Conservation (phyloP, 2,329 filamentous ascomycete species). For the Cercospora sp. region DNA sequence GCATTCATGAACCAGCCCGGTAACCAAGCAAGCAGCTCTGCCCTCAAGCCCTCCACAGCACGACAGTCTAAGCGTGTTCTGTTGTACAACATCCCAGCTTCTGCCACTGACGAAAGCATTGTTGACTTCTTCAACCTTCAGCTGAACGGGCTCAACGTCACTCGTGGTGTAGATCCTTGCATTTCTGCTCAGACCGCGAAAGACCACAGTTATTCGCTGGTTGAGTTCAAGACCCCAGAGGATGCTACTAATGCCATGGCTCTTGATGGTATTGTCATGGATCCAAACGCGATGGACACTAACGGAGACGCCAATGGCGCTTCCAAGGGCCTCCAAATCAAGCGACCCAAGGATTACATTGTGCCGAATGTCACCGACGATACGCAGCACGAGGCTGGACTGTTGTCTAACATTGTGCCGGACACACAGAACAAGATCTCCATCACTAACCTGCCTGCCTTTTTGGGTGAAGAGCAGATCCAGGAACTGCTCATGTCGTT, state of each 20-base stretch:
- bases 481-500: slow-evolving; percentile 87
- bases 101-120: slow-evolving; percentile 72
- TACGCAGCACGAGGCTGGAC: slow-evolving; percentile 70
- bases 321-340: slow-evolving; percentile 67
- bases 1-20: slow-evolving; percentile 92
- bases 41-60: slow-evolving; percentile 88
- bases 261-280: slow-evolving; percentile 85
- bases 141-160: slow-evolving; percentile 92
- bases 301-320: slow-evolving; percentile 58
- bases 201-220: slow-evolving; percentile 76
- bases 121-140: slow-evolving; percentile 92
- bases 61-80: slow-evolving; percentile 92
- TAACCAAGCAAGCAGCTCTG: slow-evolving; percentile 68
- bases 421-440: slow-evolving; percentile 96
- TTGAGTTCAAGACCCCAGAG: slow-evolving; percentile 84
- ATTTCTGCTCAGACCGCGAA: slow-evolving; percentile 77
- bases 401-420: slow-evolving; percentile 76
- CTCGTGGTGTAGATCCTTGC: slow-evolving; percentile 81
- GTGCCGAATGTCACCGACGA: slow-evolving; percentile 78
- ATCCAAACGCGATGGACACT: slow-evolving; percentile 58
- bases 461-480: slow-evolving; percentile 88
- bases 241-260: slow-evolving; percentile 92
- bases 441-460: slow-evolving; percentile 83
- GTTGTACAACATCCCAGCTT: slow-evolving; percentile 75
- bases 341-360: slow-evolving; percentile 94